Conservation (phyloP, 257 asterid genomes). For the Ajuga chamaepitys region DNA sequence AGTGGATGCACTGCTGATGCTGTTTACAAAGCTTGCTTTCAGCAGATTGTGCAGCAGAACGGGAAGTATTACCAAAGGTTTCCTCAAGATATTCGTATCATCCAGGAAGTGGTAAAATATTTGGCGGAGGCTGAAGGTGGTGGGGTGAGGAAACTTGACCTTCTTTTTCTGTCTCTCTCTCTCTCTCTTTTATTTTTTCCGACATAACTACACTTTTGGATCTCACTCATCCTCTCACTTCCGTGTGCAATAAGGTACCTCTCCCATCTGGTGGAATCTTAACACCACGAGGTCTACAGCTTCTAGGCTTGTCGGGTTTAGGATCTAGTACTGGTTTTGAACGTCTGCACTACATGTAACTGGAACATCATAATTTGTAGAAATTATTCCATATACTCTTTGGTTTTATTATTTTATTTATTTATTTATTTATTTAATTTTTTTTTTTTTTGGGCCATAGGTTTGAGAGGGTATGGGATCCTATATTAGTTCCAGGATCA, state of each 20-base stretch:
- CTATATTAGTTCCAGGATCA: constrained; percentile 72
- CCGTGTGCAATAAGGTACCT: constrained; percentile 41
- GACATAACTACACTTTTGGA: no score
- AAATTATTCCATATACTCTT: neutral
- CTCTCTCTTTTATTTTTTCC: no score
- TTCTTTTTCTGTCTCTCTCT: neutral
- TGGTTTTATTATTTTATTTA: neutral
- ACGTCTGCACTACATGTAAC: constrained; percentile 82
- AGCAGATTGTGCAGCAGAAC: constrained; percentile 63
- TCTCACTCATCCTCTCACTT: neutral
- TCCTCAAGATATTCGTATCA: constrained; percentile 65
- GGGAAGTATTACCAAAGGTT: constrained; percentile 74
- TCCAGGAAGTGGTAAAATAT: constrained; percentile 59
- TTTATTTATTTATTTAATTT: constrained; percentile 10
- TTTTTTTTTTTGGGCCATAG: constrained; percentile 23
- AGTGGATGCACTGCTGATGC: constrained; percentile 75
- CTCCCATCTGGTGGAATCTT: constrained; percentile 92
- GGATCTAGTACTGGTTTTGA: constrained; percentile 94
- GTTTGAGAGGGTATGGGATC: constrained; percentile 96
- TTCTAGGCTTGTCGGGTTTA: constrained; percentile 75
- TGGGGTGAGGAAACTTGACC: constrained; percentile 56
- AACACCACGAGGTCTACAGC: constrained; percentile 85
- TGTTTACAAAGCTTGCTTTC: constrained; percentile 80
- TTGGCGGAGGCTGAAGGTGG: constrained; percentile 83
- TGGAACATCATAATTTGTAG: neutral